These are phyloP conservation scores for Epichloe typhina DNA, from an alignment of 2,329 filamentous ascomycete species.

Conservation along the genomic window DNA sequence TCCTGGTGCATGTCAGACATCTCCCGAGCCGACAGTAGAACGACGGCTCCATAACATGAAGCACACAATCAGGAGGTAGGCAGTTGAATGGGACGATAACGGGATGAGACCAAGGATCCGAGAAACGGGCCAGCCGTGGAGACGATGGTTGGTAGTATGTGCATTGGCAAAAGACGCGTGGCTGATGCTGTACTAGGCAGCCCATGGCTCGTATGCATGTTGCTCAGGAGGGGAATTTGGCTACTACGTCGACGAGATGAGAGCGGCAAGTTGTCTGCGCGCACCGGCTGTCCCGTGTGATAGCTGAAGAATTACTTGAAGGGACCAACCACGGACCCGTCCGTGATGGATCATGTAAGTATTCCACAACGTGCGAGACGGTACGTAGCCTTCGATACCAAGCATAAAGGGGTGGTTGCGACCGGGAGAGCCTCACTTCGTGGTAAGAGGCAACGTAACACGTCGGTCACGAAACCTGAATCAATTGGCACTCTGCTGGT, in stretches of 20 bases:
- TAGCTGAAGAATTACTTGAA: neutral
- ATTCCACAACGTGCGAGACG: too few relatives aligned
- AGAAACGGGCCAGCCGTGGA: neutral
- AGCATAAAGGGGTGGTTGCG: too few relatives aligned
- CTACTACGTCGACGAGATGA: neutral
- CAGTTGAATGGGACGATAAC: neutral
- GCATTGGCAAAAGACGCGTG: neutral
- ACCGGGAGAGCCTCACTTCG: too few relatives aligned
- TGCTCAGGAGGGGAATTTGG: neutral
- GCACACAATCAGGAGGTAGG: neutral
- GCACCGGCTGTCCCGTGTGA: neutral
- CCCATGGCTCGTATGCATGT: neutral
- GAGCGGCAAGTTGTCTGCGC: neutral
- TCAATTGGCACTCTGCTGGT: too few relatives aligned
- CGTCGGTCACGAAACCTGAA: too few relatives aligned
- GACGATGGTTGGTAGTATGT: neutral
- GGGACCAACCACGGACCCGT: neutral
- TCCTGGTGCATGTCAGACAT: neutral
- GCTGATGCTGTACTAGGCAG: neutral
- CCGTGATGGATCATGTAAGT: neutral
- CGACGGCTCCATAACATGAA: neutral
- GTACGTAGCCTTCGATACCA: too few relatives aligned
- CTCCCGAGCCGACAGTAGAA: neutral
- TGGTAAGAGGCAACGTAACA: too few relatives aligned
- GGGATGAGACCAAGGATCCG: neutral